phyloP scores from a whole-genome alignment of 352 stramenopile genomes.

The Aphanomyces astaci region DNA sequence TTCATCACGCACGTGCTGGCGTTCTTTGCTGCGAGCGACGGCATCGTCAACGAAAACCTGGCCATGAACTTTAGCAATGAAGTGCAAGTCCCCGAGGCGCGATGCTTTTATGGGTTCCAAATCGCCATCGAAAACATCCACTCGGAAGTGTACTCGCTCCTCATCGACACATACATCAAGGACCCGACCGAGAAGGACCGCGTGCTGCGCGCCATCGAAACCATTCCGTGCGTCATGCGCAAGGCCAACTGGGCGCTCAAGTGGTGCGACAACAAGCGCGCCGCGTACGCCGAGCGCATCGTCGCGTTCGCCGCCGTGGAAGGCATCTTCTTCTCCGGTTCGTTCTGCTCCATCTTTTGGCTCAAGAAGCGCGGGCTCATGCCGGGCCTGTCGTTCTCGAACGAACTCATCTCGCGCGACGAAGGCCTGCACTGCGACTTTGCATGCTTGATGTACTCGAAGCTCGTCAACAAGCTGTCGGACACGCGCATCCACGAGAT shows the following conservation, averaged over 20 bases:
- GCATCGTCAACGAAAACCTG: slow-evolving; percentile 99
- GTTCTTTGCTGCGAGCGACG: slow-evolving; percentile 98
- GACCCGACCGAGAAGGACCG: slow-evolving; percentile 89
- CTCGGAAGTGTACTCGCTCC: slow-evolving; percentile 97
- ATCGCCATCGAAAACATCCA: slow-evolving; percentile 99
- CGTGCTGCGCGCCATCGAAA: slow-evolving; percentile 96
- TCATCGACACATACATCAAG: slow-evolving; percentile 99
- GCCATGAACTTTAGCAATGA: slow-evolving; percentile 98
- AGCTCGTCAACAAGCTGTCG: slow-evolving; percentile 96
- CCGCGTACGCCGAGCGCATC: slow-evolving; percentile 94
- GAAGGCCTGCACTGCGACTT: slow-evolving; percentile 99
- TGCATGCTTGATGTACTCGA: slow-evolving; percentile 97
- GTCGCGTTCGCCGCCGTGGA: slow-evolving; percentile 97
- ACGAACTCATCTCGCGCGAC: slow-evolving; percentile 98
- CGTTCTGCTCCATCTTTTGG: slow-evolving; percentile 99
- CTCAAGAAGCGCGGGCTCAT: slow-evolving; percentile 99
- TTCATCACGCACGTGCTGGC: slow-evolving; percentile 98
- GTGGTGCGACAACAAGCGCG: slow-evolving; percentile 91
- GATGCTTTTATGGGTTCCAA: slow-evolving; percentile 99
- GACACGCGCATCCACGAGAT: slow-evolving; percentile 90
- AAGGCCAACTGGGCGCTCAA: slow-evolving; percentile 96
- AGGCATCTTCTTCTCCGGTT: slow-evolving; percentile 98
- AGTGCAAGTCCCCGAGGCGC: slow-evolving; percentile 94
- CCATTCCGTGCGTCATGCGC: slow-evolving; percentile 94
- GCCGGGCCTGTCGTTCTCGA: slow-evolving; percentile 97